These are phyloP conservation scores for Immersiella caudata DNA, from an alignment of 495 filamentous ascomycete species.

Conservation along the genomic window DNA sequence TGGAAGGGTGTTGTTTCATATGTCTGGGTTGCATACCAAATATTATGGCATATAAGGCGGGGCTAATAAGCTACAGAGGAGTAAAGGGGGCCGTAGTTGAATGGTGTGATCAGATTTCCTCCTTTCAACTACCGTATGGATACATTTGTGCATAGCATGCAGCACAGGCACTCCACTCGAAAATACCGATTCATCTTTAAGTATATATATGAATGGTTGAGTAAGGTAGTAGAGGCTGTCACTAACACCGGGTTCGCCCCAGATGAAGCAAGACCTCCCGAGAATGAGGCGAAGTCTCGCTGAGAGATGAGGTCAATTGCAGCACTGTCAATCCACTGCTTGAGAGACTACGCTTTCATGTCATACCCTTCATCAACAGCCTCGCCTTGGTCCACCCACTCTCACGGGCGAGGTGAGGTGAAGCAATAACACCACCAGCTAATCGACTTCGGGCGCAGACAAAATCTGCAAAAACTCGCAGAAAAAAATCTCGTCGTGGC, in stretches of 20 bases:
- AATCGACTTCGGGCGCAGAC: background rate
- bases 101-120: too few relatives aligned
- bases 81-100: background rate
- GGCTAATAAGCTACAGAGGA: background rate
- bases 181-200: background rate
- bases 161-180: slow-evolving; percentile 13
- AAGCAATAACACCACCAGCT: background rate
- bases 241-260: too few relatives aligned
- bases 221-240: background rate
- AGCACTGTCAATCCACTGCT: too few relatives aligned
- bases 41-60: background rate
- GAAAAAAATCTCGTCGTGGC: background rate
- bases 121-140: too few relatives aligned
- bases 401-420: background rate
- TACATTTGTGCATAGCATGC: slow-evolving; percentile 7
- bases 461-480: background rate
- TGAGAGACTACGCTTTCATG: too few relatives aligned
- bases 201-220: background rate
- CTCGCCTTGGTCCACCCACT: too few relatives aligned
- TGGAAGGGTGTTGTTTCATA: background rate
- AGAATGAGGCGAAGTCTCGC: too few relatives aligned
- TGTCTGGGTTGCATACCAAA: slow-evolving; percentile 5
- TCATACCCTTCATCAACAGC: too few relatives aligned
- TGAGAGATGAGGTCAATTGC: too few relatives aligned
- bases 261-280: too few relatives aligned